Base-by-base conservation (phyloP, 2,329 filamentous ascomycete species). In the Fusarium sp. region DNA sequence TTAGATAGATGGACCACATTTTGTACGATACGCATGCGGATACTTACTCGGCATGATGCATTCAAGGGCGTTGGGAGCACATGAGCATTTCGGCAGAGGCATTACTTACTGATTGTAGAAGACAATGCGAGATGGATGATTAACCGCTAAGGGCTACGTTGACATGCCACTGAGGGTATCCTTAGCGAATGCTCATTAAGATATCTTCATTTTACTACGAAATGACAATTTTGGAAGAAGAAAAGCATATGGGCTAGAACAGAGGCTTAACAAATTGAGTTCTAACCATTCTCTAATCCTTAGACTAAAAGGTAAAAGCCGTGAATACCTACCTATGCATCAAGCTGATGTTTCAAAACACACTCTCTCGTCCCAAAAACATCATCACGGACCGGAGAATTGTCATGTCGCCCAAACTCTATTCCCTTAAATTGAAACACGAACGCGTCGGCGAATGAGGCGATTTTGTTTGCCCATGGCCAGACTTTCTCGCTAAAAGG, bases 51-150 rank as follows among this genome's bases (percentile, higher is more conserved):
- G 58, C 37, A 62, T 47, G 29, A 34, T 50, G 73, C 66, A 76
- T 76, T 69, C 60, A 38, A n/a, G 37, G 76, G 76, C 76, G 76
- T 78, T 77, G 64, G 60, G 37, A 52, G 74, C 52, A 58, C 40
- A 20, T 38, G 40, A 38, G 42, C 45, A 70, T 70, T 57, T 37
- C 37, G 66, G 14, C 29, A 59, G 38, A 62, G 45, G 61, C 22
- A 60, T 45, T 29, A 29, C 18, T 54, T 27, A 29, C 18, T 54
- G 54, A 34, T 16, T 54, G 54, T 20, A 22, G 37, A 50, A 22
- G 22, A 35, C 47, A n/a, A 42, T 29, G 31, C 54, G 45, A 20
- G 8, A 14, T n/a, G 8, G n/a, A 22, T 35, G 47, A 50, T 45
- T 20, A 14, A 20, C 16, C 35, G 40, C 34, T 58, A 9, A 58